A percentile compares a stretch with the other conserved stretches of the same genome.
phyloP scores from a whole-genome alignment of 805 yeast species.

The Lachancea quebecensis region DNA sequence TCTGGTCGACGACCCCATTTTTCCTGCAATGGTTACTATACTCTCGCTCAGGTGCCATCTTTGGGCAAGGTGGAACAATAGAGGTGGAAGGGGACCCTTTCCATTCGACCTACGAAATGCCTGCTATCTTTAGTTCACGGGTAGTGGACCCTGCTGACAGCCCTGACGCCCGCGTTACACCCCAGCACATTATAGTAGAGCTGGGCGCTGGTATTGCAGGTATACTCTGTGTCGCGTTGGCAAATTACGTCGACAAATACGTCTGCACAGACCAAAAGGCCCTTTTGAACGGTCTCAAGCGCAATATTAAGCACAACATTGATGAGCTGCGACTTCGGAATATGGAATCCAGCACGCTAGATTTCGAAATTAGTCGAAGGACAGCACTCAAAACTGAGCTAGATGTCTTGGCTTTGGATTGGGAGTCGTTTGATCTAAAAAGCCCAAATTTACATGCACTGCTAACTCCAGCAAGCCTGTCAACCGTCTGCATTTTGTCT shows the following conservation, averaged over 20 bases:
- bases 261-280: slow-evolving; percentile 31
- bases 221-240: slow-evolving; percentile 21
- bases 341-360: slow-evolving; percentile 5
- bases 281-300: slow-evolving; percentile 22
- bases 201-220: slow-evolving; percentile 32
- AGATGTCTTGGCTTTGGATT: slow-evolving; percentile 26
- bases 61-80: slow-evolving; percentile 16
- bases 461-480: background rate
- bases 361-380: background rate
- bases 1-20: slow-evolving; percentile 31
- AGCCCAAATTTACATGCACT: background rate
- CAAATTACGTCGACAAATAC: slow-evolving; percentile 25
- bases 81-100: slow-evolving; percentile 1
- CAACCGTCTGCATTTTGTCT: slow-evolving; percentile 22
- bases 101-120: background rate
- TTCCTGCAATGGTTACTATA: slow-evolving; percentile 31
- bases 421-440: slow-evolving; percentile 24
- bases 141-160: background rate
- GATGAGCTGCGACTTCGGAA: slow-evolving; percentile 18
- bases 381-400: slow-evolving; percentile 10
- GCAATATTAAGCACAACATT: slow-evolving; percentile 23
- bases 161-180: background rate
- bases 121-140: slow-evolving; percentile 4
- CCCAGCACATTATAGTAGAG: slow-evolving; percentile 18
- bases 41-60: slow-evolving; percentile 12